Evolutionary conservation across 352 stramenopile species (phyloP), one percentile per base, ranked within the genome.

Genomic region (Pythium sp.): DNA sequence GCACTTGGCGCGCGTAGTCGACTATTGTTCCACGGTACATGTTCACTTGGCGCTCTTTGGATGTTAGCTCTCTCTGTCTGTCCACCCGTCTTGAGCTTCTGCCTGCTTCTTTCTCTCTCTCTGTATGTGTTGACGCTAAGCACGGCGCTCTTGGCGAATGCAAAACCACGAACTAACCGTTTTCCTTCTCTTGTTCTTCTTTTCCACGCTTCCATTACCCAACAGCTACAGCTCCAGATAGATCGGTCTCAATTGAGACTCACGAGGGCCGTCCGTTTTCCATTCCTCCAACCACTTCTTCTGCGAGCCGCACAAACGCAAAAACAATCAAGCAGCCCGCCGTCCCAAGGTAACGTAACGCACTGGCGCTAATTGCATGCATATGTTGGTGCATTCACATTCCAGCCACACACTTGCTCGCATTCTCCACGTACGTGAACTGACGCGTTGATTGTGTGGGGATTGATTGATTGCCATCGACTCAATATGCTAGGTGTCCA

Each of bases 401-500:
- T 47, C 41, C 41, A 15, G 9, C 41, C 41, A 47, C 41, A 15
- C 41, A 47, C 38, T 5, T 20, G 41, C 15, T 8, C 15, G 41
- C 41, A n/a, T 9, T 49, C 41, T 18, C 15, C 15, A 49, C 41
- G 41, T 22, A 20, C 14, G 41, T 49, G 41, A 49, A 18, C 24
- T 36, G 14, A 30, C 14, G 26, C 9, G 9, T 28, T 56, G 3
- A 20, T 22, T 36, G 28, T 32, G 28, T 32, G 28, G 28, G 28
- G 28, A 32, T 5, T 32, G 28, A 3, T 32, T 32, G 24, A 58
- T 34, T 30, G 53, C 24, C 43, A 51, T 15, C 41, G 22, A 5
- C 46, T 54, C 26, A 9, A 34, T 14, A 49, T 66, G 43, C n/a
- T 46, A 60, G 55, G 26, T n/a, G 11, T 62, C 18, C 61, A 66